phyloP scores from a whole-genome alignment of 2,329 filamentous ascomycete species.

The Trichoderma arundinaceum region DNA sequence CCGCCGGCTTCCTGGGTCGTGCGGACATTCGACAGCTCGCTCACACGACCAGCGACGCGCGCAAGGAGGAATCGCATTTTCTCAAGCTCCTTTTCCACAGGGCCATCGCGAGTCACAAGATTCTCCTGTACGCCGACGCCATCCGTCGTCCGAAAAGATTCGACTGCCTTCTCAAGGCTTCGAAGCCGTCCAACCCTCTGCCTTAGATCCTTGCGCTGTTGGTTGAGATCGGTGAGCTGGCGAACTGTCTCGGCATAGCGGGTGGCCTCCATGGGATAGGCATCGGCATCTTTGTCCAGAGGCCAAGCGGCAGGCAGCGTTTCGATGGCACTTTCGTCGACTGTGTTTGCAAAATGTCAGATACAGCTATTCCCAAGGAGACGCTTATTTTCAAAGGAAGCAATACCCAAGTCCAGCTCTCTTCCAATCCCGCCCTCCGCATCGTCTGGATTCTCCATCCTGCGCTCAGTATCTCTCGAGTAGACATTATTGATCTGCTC shows the following conservation, averaged over 20 bases:
- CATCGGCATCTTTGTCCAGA: constrained; percentile 44
- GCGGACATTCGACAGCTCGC: constrained; percentile 42
- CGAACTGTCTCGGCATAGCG: constrained; percentile 59
- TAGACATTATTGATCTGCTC: constrained; percentile 75
- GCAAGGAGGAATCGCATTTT: constrained; percentile 68
- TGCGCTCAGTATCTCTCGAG: constrained; percentile 53
- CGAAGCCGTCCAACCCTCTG: constrained; percentile 55
- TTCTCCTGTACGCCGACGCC: constrained; percentile 64
- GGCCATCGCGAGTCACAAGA: constrained; percentile 67
- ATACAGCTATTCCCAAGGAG: not conserved
- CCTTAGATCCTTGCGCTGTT: constrained; percentile 43
- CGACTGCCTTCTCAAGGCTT: constrained; percentile 56
- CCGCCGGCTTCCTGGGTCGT: constrained; percentile 33
- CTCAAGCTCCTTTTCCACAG: constrained; percentile 69
- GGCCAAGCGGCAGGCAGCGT: constrained; percentile 57
- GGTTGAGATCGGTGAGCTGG: constrained; percentile 56
- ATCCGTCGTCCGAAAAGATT: constrained; percentile 45
- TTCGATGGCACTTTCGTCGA: constrained; percentile 51
- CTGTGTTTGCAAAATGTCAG: constrained; percentile 38
- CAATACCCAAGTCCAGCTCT: constrained; percentile 53
- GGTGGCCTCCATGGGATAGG: constrained; percentile 53
- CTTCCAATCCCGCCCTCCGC: constrained; percentile 46
- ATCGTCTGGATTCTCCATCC: constrained; percentile 44
- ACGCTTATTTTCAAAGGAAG: too few species aligned
- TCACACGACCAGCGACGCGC: constrained; percentile 62